Percentiles rank a stretch among this genome's conserved stretches.
phyloP scores from a whole-genome alignment of 192 early-diverging fungal species.

The Pilobolus umbonatus region DNA sequence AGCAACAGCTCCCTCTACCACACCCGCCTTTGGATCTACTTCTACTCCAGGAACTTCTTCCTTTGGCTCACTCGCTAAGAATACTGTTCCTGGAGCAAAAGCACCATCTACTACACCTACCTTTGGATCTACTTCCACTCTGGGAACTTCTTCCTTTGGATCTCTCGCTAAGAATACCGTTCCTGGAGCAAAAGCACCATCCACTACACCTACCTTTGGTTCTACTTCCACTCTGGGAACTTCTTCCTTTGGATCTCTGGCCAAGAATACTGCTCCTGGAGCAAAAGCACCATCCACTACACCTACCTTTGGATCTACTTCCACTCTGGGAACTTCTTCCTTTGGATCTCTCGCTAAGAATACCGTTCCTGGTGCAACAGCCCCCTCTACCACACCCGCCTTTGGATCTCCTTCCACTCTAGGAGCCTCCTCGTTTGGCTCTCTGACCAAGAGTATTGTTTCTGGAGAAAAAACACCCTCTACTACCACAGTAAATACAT shows the following conservation, averaged over 20 bases:
- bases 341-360: not conserved
- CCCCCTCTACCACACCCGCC: not conserved
- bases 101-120: not conserved
- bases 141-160: slow-evolving; percentile 15
- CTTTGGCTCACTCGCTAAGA: not conserved
- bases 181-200: not conserved
- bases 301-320: not conserved
- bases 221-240: not conserved
- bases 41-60: not conserved
- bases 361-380: not conserved
- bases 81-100: not conserved
- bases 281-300: not conserved
- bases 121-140: slow-evolving; percentile 7
- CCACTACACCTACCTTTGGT: slow-evolving; percentile 10
- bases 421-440: slow-evolving; percentile 17
- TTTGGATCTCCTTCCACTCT: not conserved
- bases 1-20: not conserved
- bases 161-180: not conserved
- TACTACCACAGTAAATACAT: not conserved
- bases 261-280: not conserved
- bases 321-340: too few relatives aligned
- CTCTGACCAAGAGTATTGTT: slow-evolving; percentile 15
- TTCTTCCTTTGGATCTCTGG: not conserved
- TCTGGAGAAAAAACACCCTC: not conserved
- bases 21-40: slow-evolving; percentile 12